Conservation (phyloP, 1,139 yeast genomes). For the Wickerhamiella pararugosa region DNA sequence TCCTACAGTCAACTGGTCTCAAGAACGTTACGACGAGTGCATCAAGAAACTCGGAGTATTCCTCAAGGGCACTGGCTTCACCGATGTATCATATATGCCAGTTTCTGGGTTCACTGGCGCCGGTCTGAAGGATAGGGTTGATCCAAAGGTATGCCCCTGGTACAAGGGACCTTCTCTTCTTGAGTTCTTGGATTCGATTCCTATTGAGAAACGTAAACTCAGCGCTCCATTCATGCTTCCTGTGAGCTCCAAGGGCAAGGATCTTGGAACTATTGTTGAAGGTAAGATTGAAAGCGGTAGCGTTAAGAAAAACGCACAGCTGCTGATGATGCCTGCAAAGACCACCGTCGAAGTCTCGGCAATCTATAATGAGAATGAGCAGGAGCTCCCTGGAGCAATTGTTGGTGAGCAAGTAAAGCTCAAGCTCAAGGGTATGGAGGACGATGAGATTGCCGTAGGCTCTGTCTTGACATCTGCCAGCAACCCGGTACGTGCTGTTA, state of each 20-base stretch:
- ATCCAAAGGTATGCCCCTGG: slow-evolving; percentile 70
- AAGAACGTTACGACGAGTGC: slow-evolving; percentile 94
- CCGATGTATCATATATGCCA: slow-evolving; percentile 85
- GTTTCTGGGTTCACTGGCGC: slow-evolving; percentile 97
- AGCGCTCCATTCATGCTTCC: slow-evolving; percentile 98
- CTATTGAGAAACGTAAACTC: slow-evolving; percentile 68
- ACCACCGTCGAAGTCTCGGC: slow-evolving; percentile 67
- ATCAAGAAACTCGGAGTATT: slow-evolving; percentile 60
- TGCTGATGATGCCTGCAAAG: slow-evolving; percentile 88
- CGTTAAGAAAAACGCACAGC: slow-evolving; percentile 58
- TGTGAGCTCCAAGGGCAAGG: slow-evolving; percentile 85
- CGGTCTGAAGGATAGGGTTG: slow-evolving; percentile 78
- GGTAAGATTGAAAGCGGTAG: slow-evolving; percentile 97
- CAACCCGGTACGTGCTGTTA: slow-evolving; percentile 83
- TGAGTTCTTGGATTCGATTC: slow-evolving; percentile 75
- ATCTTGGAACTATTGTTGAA: slow-evolving; percentile 91
- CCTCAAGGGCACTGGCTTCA: slow-evolving; percentile 86
- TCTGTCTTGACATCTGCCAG: slow-evolving; percentile 75
- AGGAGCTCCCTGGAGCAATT: slow-evolving; percentile 75
- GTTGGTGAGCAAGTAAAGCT: slow-evolving; percentile 97
- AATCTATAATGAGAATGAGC: slow-evolving; percentile 88
- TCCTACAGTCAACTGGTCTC: slow-evolving; percentile 89
- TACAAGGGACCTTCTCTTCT: slow-evolving; percentile 82
- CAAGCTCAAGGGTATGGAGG: slow-evolving; percentile 89
- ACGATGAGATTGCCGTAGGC: slow-evolving; percentile 87